phyloP scores from a whole-genome alignment of 495 filamentous ascomycete species.

The Aspergillus wentii region DNA sequence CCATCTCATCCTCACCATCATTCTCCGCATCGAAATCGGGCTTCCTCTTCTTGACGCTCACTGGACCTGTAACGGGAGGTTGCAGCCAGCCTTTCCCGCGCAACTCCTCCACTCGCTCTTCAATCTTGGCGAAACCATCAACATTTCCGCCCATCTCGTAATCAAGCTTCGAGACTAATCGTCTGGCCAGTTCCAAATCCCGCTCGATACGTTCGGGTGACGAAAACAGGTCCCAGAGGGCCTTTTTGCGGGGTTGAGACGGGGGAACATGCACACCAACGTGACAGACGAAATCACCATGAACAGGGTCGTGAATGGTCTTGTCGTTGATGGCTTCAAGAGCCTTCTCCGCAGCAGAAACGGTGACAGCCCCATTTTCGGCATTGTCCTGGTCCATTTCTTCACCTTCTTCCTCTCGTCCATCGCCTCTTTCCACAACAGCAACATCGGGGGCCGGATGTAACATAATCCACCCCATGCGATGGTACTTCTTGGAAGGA shows the following conservation, averaged over 20 bases:
- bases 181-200: conserved; percentile 72
- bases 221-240: conserved; percentile 93
- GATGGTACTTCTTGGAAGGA: conserved; percentile 91
- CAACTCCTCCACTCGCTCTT: conserved; percentile 79
- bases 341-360: conserved; percentile 70
- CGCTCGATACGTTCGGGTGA: conserved; percentile 82
- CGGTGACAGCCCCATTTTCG: conserved; percentile 16
- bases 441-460: conserved; percentile 66
- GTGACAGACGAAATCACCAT: conserved; percentile 95
- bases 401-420: conserved; percentile 58
- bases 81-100: conserved; percentile 69
- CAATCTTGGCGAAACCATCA: conserved; percentile 72
- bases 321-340: conserved; percentile 92
- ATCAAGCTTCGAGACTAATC: conserved; percentile 75
- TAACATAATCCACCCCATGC: conserved; percentile 98
- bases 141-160: conserved; percentile 61
- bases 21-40: conserved; percentile 59
- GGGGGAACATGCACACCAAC: conserved; percentile 93
- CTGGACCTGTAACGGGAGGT: conserved; percentile 54
- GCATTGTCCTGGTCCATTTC: conserved; percentile 43
- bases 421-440: conserved; percentile 52
- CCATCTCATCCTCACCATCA: conserved; percentile 66
- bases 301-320: conserved; percentile 85
- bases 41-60: conserved; percentile 56
- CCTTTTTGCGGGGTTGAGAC: conserved; percentile 84